Conservation (phyloP, 2,329 filamentous ascomycete species). For the Calonectria pseudoreteaudii region DNA sequence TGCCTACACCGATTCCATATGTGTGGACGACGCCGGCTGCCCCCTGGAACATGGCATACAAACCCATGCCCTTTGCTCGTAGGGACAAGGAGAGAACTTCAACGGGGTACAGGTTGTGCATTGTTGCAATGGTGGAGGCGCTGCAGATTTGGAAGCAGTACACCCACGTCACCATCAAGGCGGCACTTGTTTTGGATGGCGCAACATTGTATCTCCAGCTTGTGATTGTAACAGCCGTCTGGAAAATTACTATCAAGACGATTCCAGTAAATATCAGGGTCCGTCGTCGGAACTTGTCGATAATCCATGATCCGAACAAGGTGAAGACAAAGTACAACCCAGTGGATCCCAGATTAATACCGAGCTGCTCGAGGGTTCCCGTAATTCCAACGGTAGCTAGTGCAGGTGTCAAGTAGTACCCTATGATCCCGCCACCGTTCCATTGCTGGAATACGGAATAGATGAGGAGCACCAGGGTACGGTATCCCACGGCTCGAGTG, state of each 20-base stretch:
- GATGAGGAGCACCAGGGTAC: slow-evolving; percentile 29
- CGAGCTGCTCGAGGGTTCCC: slow-evolving; percentile 30
- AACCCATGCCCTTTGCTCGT: slow-evolving; percentile 38
- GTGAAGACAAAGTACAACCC: slow-evolving; percentile 41
- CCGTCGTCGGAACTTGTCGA: slow-evolving; percentile 34
- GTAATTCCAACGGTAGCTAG: slow-evolving; percentile 32
- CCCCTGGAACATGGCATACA: slow-evolving; percentile 40
- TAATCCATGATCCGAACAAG: slow-evolving; percentile 33
- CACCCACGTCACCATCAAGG: slow-evolving; percentile 36
- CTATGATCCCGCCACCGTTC: slow-evolving; percentile 33
- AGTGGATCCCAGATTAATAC: slow-evolving; percentile 34
- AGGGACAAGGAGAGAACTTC: slow-evolving; percentile 36
- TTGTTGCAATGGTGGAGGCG: slow-evolving; percentile 38
- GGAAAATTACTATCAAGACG: slow-evolving; percentile 30
- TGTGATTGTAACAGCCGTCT: slow-evolving; percentile 38
- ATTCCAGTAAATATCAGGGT: slow-evolving; percentile 37
- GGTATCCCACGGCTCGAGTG: slow-evolving; percentile 27
- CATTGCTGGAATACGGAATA: slow-evolving; percentile 38
- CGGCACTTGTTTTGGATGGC: slow-evolving; percentile 2
- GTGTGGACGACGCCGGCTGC: slow-evolving; percentile 38
- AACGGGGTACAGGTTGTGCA: slow-evolving; percentile 40
- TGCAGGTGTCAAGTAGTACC: slow-evolving; percentile 35
- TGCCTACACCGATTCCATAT: slow-evolving; percentile 37
- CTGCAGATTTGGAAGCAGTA: slow-evolving; percentile 39
- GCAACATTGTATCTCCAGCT: slow-evolving; percentile 28